A percentile compares a stretch with the other conserved stretches of the same genome.
phyloP scores from a whole-genome alignment of 305 asterid genomes.

The Ruellia speciosa region DNA sequence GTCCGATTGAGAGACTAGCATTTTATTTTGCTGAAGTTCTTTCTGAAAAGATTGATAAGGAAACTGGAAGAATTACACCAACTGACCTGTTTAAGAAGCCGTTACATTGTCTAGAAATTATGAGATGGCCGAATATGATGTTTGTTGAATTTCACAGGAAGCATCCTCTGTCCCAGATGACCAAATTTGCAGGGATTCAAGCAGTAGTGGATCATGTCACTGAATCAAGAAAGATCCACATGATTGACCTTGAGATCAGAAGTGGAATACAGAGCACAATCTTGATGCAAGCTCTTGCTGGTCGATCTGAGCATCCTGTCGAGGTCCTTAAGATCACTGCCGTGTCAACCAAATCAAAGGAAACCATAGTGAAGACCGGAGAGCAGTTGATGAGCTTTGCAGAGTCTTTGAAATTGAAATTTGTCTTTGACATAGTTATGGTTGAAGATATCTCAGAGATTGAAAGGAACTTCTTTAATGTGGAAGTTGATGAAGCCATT shows the following conservation, averaged over 20 bases:
- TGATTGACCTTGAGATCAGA: constrained; percentile 24
- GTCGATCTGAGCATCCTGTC: constrained; percentile 14
- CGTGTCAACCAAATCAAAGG: constrained; percentile 22
- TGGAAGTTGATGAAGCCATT: constrained; percentile 24
- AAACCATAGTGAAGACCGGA: constrained; percentile 22
- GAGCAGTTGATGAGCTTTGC: constrained; percentile 29
- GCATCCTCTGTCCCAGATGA: constrained; percentile 19
- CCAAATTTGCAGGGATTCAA: constrained; percentile 18
- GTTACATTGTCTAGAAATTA: not conserved
- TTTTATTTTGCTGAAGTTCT: constrained; percentile 1
- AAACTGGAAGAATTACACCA: constrained; percentile 12
- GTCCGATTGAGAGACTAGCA: constrained; percentile 21
- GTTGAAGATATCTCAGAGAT: constrained; percentile 28
- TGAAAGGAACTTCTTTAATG: constrained; percentile 21
- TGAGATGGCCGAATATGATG: not conserved
- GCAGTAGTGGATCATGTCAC: constrained; percentile 15
- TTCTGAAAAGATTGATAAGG: constrained; percentile 15
- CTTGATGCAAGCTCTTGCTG: constrained; percentile 27
- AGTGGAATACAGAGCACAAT: constrained; percentile 23
- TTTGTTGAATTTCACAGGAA: not conserved
- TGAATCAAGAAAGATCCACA: constrained; percentile 9
- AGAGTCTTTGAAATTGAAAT: constrained; percentile 26
- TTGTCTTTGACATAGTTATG: constrained; percentile 23
- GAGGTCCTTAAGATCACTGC: constrained; percentile 34
- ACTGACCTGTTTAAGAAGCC: not conserved